Conservation (phyloP, 2,329 filamentous ascomycete genomes). For the Cytospora leucostoma region DNA sequence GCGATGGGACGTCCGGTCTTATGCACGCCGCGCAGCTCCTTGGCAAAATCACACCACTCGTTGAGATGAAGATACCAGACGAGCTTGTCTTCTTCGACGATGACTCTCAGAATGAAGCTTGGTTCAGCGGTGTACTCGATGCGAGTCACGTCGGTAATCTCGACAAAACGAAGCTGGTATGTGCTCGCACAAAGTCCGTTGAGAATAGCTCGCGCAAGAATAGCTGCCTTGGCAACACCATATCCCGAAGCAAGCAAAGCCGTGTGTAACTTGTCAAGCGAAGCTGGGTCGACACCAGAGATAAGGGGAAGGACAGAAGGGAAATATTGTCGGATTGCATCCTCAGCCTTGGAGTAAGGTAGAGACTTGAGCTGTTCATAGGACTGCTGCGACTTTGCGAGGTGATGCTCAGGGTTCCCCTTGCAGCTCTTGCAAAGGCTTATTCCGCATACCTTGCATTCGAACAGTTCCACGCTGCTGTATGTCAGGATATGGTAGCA, state of each 20-base stretch:
- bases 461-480: conserved; percentile 24
- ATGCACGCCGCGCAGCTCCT: not conserved
- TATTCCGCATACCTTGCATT: conserved; percentile 39
- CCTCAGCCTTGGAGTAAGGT: conserved; percentile 13
- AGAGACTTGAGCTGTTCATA: conserved; percentile 16
- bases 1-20: conserved; percentile 28
- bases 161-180: conserved; percentile 22
- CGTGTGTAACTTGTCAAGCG: not conserved
- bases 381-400: conserved; percentile 18
- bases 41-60: conserved; percentile 14
- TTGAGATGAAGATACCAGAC: conserved; percentile 23
- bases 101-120: conserved; percentile 19
- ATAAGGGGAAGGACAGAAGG: conserved; percentile 14
- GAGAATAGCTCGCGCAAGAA: conserved; percentile 10
- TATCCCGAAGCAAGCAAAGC: conserved; percentile 1
- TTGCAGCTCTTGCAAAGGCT: conserved; percentile 42
- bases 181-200: conserved; percentile 18
- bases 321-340: conserved; percentile 17
- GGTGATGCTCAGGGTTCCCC: conserved; percentile 43
- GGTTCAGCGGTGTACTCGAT: conserved; percentile 23
- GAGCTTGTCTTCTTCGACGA: conserved; percentile 18
- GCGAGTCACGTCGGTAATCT: conserved; percentile 23
- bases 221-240: not conserved
- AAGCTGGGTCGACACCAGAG: not conserved
- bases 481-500: conserved; percentile 36